Evolutionary conservation across 257 asterid genomes (phyloP), one percentile per base, ranked within the genome.

Genomic region (Nicotiana tomentosiformis): DNA sequence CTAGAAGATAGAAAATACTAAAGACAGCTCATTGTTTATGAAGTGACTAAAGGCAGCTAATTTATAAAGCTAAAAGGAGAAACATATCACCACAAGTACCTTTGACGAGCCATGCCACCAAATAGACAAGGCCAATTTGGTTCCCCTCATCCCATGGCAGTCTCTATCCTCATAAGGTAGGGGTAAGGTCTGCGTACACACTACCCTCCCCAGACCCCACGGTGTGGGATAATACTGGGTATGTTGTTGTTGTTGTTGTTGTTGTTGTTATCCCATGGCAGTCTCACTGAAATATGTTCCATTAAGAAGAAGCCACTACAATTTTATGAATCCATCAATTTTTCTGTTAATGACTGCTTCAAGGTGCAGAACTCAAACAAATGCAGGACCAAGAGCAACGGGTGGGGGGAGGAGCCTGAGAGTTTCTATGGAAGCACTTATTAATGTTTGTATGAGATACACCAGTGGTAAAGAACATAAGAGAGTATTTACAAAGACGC

Each of bases 81-180:
- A 72, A 74, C 80, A 74, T 74, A 49, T 74, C 64, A 74, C 10
- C 62, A 74, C 80, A 74, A 74, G 62, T 74, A 74, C 80, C 80
- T 74, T 74, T 74, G 64, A 74, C 26, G 62, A 49, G 64, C 80
- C 80, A 74, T 46, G 26, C 80, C 80, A 74, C 80, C 80, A 74
- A 74, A 49, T 49, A 49, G 37, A 49, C 80, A 15, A 46, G 80
- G 80, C 80, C 80, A 74, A 74, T 74, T 74, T 74, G 62, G 80
- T 74, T 49, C 51, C 80, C 80, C 80, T 74, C 62, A 74, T 74
- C 80, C 62, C 80, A 74, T 49, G 60, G 64, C 80, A 74, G 58
- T 74, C 80, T 74, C 80, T 32, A 32, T 32, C 35, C 35, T 32
- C 35, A 32, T 0, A 32, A 32, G 35, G 35, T 32, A 32, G 35